Base-by-base conservation (phyloP, 345 rosid species). In the Syzygium aromaticum region DNA sequence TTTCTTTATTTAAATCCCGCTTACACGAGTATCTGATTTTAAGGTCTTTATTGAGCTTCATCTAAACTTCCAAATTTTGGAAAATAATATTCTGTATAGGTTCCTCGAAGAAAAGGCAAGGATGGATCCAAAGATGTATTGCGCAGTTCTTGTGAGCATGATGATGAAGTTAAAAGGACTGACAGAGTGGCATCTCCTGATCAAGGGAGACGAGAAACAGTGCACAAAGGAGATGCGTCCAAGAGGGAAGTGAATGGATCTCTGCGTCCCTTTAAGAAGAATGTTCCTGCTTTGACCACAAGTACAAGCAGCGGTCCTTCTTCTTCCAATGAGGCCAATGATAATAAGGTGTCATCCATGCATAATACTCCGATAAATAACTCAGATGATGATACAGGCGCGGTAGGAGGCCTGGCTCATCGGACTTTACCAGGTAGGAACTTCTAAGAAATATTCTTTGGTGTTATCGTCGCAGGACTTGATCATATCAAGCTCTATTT, bases 291-390 rank as follows among this genome's bases (percentile, higher is more conserved):
- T 87, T 91, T 94, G 46, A 89, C 91, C 52, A 93, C 93, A 67
- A 93, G 95, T 87, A 90, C 96, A 89, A 96, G 94, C 89, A 93
- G 96, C 90, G 96, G 98, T 54, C 98, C 96, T 16, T 93, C 95
- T 88, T 95, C 98, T 82, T 96, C 98, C 86, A 87, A 89, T 87
- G 98, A 94, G 90, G 92, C 90, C 87, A 92, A 92, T 85, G 95
- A 94, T 87, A 95, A 91, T 90, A 94, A 89, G 89, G 86, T 88
- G 88, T 93, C 96, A 77, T 95, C 94, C 67, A 85, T 93, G n/a
- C 96, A 88, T 54, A 87, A 88, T 90, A 94, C 98, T 52, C 97
- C 97, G 5, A 91, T 92, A 91, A 92, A 91, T 87, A 86, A 89
- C 40, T 95, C 96, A 15, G 95, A 95, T 86, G 98, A 95, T 78